Conservation (phyloP, 331 rosid genomes). For the Cucumis variabilis region DNA sequence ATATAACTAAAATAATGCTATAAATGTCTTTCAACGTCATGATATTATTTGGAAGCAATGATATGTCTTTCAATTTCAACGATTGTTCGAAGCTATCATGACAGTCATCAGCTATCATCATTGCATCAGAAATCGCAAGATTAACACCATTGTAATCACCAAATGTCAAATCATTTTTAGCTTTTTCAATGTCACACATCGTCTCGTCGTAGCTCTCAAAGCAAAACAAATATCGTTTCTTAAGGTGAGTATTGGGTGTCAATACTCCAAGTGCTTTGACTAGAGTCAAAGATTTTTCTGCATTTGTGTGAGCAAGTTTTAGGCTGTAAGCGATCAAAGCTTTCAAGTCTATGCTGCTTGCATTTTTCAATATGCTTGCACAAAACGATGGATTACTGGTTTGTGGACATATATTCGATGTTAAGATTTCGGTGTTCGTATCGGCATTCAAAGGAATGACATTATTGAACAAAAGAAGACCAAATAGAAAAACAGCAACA, state of each 20-base stretch:
- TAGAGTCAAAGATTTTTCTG: background rate
- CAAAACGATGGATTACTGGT: conserved; percentile 35
- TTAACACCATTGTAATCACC: conserved; percentile 31
- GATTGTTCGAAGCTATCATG: conserved; percentile 9
- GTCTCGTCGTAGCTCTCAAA: conserved; percentile 14
- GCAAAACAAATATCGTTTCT: conserved; percentile 34
- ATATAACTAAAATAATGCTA: conserved; percentile 34
- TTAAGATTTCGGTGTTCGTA: background rate
- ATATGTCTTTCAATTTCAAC: conserved; percentile 23
- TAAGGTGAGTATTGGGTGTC: background rate
- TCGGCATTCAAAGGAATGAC: background rate
- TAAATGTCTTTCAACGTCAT: conserved; percentile 24
- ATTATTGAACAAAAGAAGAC: background rate
- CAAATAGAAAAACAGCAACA: too few species aligned
- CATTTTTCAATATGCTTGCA: background rate
- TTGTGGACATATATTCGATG: conserved; percentile 22
- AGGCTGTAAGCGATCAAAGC: background rate
- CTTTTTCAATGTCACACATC: conserved; percentile 25
- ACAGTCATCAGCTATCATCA: conserved; percentile 39
- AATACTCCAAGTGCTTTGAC: background rate
- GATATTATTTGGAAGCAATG: conserved; percentile 12
- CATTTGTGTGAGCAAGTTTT: conserved; percentile 24
- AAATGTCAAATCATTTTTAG: background rate
- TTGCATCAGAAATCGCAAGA: background rate
- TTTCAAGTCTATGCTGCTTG: background rate